phyloP scores from a whole-genome alignment of 2,329 filamentous ascomycete species.

The Rhynchosporium agropyri region DNA sequence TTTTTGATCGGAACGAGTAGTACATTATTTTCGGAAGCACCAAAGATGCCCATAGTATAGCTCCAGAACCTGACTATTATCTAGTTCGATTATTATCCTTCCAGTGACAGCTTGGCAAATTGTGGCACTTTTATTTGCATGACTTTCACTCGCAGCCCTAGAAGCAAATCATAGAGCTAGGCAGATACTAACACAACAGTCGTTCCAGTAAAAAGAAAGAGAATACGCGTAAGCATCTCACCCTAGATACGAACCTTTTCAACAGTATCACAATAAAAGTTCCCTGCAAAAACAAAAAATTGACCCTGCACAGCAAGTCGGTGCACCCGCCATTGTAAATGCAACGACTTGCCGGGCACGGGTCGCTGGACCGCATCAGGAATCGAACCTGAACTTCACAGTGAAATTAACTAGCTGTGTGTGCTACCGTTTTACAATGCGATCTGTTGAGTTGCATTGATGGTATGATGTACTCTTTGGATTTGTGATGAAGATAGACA shows the following conservation, averaged over 20 bases:
- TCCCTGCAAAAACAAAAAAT: background rate
- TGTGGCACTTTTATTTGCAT: background rate
- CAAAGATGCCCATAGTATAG: background rate
- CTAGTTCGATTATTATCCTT: too few relatives aligned
- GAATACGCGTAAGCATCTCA: background rate
- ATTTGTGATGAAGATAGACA: background rate
- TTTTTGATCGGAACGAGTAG: background rate
- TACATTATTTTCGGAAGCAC: background rate
- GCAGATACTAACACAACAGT: background rate
- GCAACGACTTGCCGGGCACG: slow-evolving; percentile 8
- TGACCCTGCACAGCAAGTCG: slow-evolving; percentile 1
- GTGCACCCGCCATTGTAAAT: background rate
- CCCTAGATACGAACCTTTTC: background rate
- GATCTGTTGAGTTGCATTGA: background rate
- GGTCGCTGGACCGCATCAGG: slow-evolving; percentile 10
- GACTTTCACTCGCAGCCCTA: background rate
- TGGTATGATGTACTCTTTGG: background rate
- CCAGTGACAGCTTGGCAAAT: background rate
- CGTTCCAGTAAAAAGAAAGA: background rate
- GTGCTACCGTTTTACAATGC: slow-evolving; percentile 7
- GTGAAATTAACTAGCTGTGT: background rate
- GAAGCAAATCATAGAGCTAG: background rate
- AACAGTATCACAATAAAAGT: too few relatives aligned
- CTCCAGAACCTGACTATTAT: background rate
- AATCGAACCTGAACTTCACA: slow-evolving; percentile 12